Evolutionary conservation across 257 asterid genomes (phyloP).

Genomic region (Nicotiana obtusifolia): DNA sequence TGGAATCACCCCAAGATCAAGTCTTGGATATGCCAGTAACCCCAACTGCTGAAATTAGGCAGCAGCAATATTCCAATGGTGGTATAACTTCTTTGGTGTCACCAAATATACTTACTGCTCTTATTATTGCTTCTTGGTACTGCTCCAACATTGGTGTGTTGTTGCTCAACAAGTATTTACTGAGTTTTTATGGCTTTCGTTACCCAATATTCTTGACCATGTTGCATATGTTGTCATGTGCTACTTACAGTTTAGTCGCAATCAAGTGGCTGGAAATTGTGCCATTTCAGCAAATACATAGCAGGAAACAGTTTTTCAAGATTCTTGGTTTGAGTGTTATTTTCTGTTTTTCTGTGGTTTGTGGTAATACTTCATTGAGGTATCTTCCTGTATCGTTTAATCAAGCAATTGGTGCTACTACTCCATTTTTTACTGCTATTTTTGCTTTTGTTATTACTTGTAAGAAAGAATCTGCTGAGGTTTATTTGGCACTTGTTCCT

Average conservation of each 20-base stretch:
- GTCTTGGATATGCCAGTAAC: slow-evolving; percentile 79
- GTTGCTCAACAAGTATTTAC: slow-evolving; percentile 77
- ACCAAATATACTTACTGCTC: slow-evolving; percentile 54
- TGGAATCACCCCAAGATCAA: slow-evolving; percentile 57
- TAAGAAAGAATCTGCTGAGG: slow-evolving; percentile 81
- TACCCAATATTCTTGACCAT: slow-evolving; percentile 92
- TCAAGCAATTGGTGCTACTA: slow-evolving; percentile 92
- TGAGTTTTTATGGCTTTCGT: slow-evolving; percentile 73
- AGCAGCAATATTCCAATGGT: slow-evolving; percentile 31
- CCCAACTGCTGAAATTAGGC: slow-evolving; percentile 86
- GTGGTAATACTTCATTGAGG: slow-evolving; percentile 87
- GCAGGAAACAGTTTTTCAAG: slow-evolving; percentile 77
- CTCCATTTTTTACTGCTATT: slow-evolving; percentile 90
- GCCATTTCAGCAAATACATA: slow-evolving; percentile 79
- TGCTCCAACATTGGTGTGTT: slow-evolving; percentile 85
- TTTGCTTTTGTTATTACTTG: slow-evolving; percentile 78
- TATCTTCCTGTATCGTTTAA: slow-evolving; percentile 90
- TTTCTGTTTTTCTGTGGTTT: slow-evolving; percentile 87
- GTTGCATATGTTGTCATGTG: slow-evolving; percentile 88
- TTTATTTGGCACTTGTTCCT: slow-evolving; percentile 77
- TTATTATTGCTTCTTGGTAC: slow-evolving; percentile 82
- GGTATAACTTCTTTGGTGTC: slow-evolving; percentile 29
- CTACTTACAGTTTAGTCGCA: slow-evolving; percentile 60
- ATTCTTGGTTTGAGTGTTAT: slow-evolving; percentile 66
- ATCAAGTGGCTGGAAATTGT: slow-evolving; percentile 78